A percentile compares a stretch with the other conserved stretches of the same genome.
Evolutionary conservation across 2,329 filamentous ascomycete genomes (phyloP).

Genomic region (Hypoxylon sp.): DNA sequence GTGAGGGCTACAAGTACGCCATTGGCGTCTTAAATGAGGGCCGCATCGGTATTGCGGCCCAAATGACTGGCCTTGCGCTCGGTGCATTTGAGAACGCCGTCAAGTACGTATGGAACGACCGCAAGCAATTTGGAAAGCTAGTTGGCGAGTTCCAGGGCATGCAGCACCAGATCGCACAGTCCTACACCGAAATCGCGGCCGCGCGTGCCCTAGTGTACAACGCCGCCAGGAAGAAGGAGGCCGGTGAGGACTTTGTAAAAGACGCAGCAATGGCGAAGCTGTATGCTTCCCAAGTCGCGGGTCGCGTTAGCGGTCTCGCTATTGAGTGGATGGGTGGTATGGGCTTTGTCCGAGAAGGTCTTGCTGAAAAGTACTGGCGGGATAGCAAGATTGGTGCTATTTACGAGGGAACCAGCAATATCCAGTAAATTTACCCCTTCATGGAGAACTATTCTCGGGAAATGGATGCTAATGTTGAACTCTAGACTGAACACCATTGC

Average conservation of each 20-base stretch:
- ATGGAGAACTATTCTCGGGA: no score
- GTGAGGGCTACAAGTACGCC: conserved; percentile 97
- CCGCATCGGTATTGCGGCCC: conserved; percentile 96
- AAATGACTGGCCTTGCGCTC: conserved; percentile 97
- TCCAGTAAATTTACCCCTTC: conserved; percentile 69
- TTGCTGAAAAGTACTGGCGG: conserved; percentile 97
- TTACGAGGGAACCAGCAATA: conserved; percentile 91
- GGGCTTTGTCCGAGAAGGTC: conserved; percentile 96
- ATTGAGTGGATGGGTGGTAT: conserved; percentile 99
- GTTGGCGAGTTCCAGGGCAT: conserved; percentile 99
- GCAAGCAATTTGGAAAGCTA: conserved; percentile 93
- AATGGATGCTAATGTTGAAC: conserved; percentile 51
- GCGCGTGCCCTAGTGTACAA: conserved; percentile 96
- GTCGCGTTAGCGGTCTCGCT: conserved; percentile 85
- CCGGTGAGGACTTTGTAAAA: conserved; percentile 92
- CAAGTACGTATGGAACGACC: conserved; percentile 97
- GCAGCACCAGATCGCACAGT: conserved; percentile 98
- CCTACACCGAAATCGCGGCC: conserved; percentile 92
- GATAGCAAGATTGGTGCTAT: conserved; percentile 99
- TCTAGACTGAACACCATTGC: conserved; percentile 73
- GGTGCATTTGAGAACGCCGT: conserved; percentile 97
- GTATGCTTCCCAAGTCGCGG: conserved; percentile 92
- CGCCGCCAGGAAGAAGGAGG: conserved; percentile 97
- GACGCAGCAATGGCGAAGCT: conserved; percentile 99
- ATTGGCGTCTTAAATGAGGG: conserved; percentile 96